These are phyloP conservation scores for Gracilariopsis chorda DNA, from an alignment of 23 red algal genomes.

Conservation along the genomic window DNA sequence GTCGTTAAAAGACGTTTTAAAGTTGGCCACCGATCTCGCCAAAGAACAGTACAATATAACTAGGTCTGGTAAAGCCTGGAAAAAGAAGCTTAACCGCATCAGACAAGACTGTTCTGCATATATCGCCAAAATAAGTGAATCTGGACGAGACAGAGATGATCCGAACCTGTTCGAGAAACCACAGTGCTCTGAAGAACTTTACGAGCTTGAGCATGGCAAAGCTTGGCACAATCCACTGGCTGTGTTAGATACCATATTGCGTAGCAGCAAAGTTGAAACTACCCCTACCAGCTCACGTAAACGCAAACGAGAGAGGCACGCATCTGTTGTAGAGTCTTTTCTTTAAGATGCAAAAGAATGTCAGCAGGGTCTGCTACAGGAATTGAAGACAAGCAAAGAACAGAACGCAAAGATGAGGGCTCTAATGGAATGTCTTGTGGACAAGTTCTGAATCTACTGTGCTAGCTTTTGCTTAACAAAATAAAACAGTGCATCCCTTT, in stretches of 20 bases:
- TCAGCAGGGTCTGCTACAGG: no score
- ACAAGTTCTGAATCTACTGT: no score
- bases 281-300: no score
- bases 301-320: no score
- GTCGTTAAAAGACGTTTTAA: background rate
- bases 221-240: constrained; percentile 12
- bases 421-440: no score
- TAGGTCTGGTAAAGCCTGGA: background rate
- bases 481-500: constrained; percentile 17
- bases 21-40: background rate
- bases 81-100: background rate
- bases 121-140: background rate
- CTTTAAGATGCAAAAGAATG: no score
- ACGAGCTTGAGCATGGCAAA: constrained; percentile 7
- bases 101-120: background rate
- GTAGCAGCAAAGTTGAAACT: no score
- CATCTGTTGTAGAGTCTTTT: no score
- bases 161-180: background rate
- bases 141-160: constrained; percentile 33
- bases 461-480: background rate
- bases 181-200: constrained; percentile 11
- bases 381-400: no score
- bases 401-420: no score
- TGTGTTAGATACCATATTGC: no score
- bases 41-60: background rate